Base-by-base conservation (phyloP, 1,139 yeast species). In the Zygoascus meyerae region DNA sequence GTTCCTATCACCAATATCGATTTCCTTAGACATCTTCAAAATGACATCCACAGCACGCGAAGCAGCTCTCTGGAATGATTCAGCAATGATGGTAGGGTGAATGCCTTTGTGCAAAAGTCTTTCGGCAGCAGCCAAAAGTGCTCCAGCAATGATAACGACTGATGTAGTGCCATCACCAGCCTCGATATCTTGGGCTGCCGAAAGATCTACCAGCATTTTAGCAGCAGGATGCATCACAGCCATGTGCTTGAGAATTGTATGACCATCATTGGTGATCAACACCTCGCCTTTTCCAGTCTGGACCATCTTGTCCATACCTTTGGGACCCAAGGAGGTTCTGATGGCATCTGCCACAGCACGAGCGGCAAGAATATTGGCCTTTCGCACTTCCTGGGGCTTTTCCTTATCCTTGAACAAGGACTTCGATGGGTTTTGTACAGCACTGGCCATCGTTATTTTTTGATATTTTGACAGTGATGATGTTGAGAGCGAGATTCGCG, bases 161-260 rank as follows among this genome's bases (percentile, higher is more conserved):
- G 97, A 83, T 0, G 99, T 92, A 38, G 99, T 92, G 55, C 99
- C 99, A 65, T 92, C 99, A 49, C 99, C 99, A 17, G 98, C 97
- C 66, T 90, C 99, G 32, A 90, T 83, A 61, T 92, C 98, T 68
- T 92, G 98, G 1, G 98, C 97, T 42, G 92, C 96, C 53, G 95
- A 84, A 28, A 94, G 87, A 64, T 94, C 98, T 44, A 92, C 98
- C 58, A 92, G 77, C 97, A 94, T 92, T 62, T 90, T 83, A 2
- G 98, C 98, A 1, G 97, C 99, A 2, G 99, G 98, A 63, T 89
- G 97, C 60, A 89, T 74, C 40, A 89, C 92, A 2, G 96, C 96
- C 95, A 89, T 87, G 64, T 89, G 95, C 60, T 83, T 80, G 57
- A 89, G 72, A 54, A 89, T 89, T 7, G 97, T 89, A 60, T 89